phyloP scores from a whole-genome alignment of 129 eudicot species.

The Erigeron canadensis region DNA sequence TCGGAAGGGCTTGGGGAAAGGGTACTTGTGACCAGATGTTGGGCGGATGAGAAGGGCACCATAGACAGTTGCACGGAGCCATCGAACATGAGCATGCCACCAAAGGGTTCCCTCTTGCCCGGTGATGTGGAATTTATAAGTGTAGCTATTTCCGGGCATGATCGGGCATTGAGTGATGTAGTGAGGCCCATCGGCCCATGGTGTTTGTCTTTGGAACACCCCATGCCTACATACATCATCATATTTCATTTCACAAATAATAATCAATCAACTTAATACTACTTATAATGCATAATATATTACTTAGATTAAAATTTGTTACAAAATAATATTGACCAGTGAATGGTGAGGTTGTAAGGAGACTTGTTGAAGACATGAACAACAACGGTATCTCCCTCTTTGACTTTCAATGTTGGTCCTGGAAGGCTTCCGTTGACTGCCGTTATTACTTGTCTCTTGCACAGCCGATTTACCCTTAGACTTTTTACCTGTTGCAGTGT shows the following conservation, averaged over 20 bases:
- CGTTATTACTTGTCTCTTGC: slow-evolving; percentile 48
- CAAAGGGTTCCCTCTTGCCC: slow-evolving; percentile 81
- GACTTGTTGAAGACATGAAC: slow-evolving; percentile 67
- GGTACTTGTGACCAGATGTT: slow-evolving; percentile 44
- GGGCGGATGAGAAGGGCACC: slow-evolving; percentile 75
- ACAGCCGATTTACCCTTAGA: slow-evolving; percentile 45
- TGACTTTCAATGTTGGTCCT: slow-evolving; percentile 56
- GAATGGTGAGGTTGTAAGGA: slow-evolving; percentile 71
- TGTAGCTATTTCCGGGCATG: slow-evolving; percentile 63
- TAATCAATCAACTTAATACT: too few relatives aligned
- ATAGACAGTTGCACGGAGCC: slow-evolving; percentile 83
- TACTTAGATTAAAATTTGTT: too few relatives aligned
- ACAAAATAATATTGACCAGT: slow-evolving; percentile 68
- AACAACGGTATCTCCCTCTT: slow-evolving; percentile 65
- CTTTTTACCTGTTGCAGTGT: slow-evolving; percentile 49
- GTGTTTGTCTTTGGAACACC: slow-evolving; percentile 51
- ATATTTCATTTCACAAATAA: background rate
- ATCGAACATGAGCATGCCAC: slow-evolving; percentile 83
- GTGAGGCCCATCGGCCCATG: slow-evolving; percentile 78
- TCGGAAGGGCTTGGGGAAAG: slow-evolving; percentile 59
- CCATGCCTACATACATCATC: slow-evolving; percentile 59
- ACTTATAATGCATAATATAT: too few relatives aligned
- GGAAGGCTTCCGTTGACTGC: slow-evolving; percentile 74
- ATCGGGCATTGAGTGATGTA: slow-evolving; percentile 70
- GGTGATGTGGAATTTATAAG: slow-evolving; percentile 52